Base-by-base conservation (phyloP, 2,329 filamentous ascomycete genomes). In the Penicillium sp. region DNA sequence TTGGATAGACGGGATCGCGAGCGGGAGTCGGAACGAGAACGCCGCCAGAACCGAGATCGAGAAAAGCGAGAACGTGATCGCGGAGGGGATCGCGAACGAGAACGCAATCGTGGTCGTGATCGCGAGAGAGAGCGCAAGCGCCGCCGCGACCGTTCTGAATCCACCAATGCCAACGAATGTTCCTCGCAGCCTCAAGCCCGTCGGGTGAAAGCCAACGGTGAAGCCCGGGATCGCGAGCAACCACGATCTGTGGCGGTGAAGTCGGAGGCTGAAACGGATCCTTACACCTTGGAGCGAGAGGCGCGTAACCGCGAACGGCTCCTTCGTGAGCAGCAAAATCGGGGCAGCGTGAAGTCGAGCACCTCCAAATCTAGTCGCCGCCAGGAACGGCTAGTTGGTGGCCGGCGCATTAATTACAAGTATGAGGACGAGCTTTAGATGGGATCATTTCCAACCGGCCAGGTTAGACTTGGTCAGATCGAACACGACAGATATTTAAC, bases 231-330 rank as follows among this genome's bases (percentile, higher is more conserved):
- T 37, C 67, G 67, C 11, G 69, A 68, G 57, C 62, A 59, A 31
- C 60, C 66, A 38, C 62, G 64, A 31, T 47, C 51, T 22, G 54
- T 57, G 3, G 50, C 64, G 6, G 67, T 64, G 20, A 52, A 62
- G 5, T 45, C 68, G 4, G 69, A 70, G 25, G 66, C 70, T 1
- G 73, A 78, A 37, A 79, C 92, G 87, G 86, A 93, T 84, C 67
- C 86, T 81, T 70, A 91, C 71, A 91, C 90, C 42, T 83, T 89
- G 54, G 90, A 94, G 73, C 92, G 91, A 66, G 88, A 89, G 61
- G 82, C 85, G 55, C 80, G 92, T 64, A 79, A 81, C 48, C 74
- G 77, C 14, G 90, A 94, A 74, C 80, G 84, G 7, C 78, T 85
- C 57, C 72, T 91, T 43, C 86, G 85, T 63, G 88, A 90, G 69